These are phyloP conservation scores for Penicillium cosmopolitanum DNA, from an alignment of 495 filamentous ascomycete genomes.

Conservation along the genomic window DNA sequence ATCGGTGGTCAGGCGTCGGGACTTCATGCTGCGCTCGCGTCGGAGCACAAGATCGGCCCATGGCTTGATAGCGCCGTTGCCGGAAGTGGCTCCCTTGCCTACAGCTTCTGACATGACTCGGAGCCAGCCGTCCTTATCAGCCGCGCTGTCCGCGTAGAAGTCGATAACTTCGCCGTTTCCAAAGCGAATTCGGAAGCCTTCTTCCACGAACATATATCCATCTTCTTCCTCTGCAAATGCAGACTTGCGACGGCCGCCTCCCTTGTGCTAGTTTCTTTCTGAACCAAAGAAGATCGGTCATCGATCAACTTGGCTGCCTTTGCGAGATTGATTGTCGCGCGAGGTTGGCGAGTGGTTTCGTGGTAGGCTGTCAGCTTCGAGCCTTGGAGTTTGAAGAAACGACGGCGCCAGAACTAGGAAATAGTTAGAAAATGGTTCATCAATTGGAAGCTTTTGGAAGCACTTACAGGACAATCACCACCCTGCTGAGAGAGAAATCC, in stretches of 20 bases:
- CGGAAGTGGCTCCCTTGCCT: constrained; percentile 61
- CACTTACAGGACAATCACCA: constrained; percentile 93
- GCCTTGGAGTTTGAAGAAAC: constrained; percentile 93
- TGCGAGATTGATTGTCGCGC: constrained; percentile 93
- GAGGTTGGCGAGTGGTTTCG: constrained; percentile 90
- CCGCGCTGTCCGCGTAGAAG: constrained; percentile 90
- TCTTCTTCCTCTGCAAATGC: constrained; percentile 98
- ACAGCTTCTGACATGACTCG: constrained; percentile 83
- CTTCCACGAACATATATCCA: constrained; percentile 99
- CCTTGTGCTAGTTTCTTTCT: constrained; percentile 75
- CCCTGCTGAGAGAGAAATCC: constrained; percentile 94
- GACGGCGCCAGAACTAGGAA: constrained; percentile 88
- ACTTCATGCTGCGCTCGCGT: constrained; percentile 42
- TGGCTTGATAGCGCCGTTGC: constrained; percentile 46
- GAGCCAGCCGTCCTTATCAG: constrained; percentile 94
- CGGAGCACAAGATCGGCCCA: constrained; percentile 89
- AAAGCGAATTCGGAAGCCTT: constrained; percentile 97
- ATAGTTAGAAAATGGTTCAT: constrained; percentile 1
- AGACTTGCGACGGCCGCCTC: constrained; percentile 81
- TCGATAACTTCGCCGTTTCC: constrained; percentile 97
- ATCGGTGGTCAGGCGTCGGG: constrained; percentile 36
- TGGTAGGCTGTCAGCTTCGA: constrained; percentile 94
- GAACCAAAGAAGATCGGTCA: constrained; percentile 79
- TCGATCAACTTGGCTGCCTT: constrained; percentile 95
- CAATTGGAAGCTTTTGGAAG: not conserved